phyloP scores from a whole-genome alignment of 495 filamentous ascomycete genomes.

The Lasiosphaeria ovina region DNA sequence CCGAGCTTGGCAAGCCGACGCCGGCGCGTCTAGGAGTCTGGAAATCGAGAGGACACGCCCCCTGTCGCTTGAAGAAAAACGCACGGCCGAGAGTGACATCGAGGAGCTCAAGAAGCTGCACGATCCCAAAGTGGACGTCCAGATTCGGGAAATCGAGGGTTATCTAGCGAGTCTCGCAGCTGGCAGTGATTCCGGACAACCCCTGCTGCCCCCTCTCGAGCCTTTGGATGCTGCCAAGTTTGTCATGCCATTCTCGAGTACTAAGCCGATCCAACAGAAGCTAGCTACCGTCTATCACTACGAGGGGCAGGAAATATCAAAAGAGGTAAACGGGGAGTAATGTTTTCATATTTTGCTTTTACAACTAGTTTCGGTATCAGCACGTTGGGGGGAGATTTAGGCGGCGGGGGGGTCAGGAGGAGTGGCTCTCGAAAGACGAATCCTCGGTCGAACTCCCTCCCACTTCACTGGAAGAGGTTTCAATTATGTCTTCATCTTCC shows the following conservation, averaged over 20 bases:
- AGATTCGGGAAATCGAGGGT: constrained; percentile 30
- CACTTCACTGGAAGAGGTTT: too few relatives aligned
- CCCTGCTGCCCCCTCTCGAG: not conserved
- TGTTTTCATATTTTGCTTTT: not conserved
- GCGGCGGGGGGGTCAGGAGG: not conserved
- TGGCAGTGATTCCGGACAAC: constrained; percentile 14
- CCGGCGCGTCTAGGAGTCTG: constrained; percentile 17
- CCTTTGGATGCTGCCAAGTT: constrained; percentile 16
- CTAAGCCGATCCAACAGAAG: not conserved
- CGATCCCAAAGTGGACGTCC: constrained; percentile 23
- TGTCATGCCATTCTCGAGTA: not conserved
- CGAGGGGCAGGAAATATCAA: not conserved
- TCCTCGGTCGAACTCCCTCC: not conserved
- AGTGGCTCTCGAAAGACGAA: not conserved
- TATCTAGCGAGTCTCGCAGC: constrained; percentile 21
- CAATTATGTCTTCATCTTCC: too few relatives aligned
- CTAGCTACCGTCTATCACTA: not conserved
- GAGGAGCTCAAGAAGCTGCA: constrained; percentile 22
- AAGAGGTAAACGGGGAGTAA: not conserved
- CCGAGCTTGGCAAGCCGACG: constrained; percentile 11
- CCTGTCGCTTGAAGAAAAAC: constrained; percentile 25
- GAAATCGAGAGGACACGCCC: constrained; percentile 26
- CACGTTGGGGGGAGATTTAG: not conserved
- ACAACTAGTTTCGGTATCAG: not conserved
- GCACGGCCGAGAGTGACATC: constrained; percentile 21